Evolutionary conservation across 441 rosid genomes (phyloP).

Genomic region (Pelargonium cotyledonis): DNA sequence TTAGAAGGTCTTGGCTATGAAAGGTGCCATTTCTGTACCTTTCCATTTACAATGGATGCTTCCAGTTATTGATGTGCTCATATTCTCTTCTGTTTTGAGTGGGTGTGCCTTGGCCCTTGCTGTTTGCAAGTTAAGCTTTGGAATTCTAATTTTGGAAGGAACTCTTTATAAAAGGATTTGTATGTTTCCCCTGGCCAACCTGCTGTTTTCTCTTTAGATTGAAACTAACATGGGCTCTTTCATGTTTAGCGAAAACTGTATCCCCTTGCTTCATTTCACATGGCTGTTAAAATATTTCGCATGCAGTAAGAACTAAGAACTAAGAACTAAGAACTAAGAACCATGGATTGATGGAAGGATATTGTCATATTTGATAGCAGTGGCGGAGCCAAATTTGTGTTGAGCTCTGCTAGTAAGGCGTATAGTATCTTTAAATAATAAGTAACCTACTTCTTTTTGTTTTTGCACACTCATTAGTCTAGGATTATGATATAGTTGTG

Average conservation of each 20-base stretch:
- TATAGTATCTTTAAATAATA: neutral
- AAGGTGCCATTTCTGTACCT: conserved; percentile 38
- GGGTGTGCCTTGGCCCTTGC: too few relatives aligned
- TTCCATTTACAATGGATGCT: conserved; percentile 5
- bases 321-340: neutral
- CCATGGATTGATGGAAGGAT: too few relatives aligned
- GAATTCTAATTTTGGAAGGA: neutral
- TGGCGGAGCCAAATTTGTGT: neutral
- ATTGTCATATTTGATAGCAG: too few relatives aligned
- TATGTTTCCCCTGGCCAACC: neutral
- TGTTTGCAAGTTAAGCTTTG: too few relatives aligned
- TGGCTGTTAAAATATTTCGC: neutral
- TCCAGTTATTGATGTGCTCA: neutral
- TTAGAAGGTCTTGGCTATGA: conserved; percentile 87
- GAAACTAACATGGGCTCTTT: neutral
- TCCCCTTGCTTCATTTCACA: neutral
- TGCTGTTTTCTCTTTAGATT: neutral
- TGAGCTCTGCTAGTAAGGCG: neutral
- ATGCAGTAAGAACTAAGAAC: too few relatives aligned
- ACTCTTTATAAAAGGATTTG: neutral
- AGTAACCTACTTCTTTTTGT: neutral
- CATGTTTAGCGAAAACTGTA: neutral
- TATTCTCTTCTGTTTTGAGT: too few relatives aligned
- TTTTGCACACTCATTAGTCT: neutral
- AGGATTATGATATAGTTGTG: conserved; percentile 12